phyloP scores from a whole-genome alignment of 2,329 filamentous ascomycete genomes.

The Phialophora macrospora region DNA sequence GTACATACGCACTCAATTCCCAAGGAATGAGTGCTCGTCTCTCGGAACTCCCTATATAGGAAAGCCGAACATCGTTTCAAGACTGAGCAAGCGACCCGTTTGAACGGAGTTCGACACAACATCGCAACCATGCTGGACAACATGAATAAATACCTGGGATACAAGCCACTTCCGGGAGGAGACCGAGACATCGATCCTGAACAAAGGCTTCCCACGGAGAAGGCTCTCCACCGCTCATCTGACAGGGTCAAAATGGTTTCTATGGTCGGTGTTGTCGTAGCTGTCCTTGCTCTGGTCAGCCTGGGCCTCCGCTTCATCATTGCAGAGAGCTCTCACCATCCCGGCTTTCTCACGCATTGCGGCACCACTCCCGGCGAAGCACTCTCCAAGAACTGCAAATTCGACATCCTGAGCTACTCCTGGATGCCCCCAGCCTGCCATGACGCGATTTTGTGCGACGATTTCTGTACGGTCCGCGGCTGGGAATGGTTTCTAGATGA shows the following conservation, averaged over 20 bases:
- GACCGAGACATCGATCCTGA: not conserved
- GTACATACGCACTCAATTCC: too few relatives aligned
- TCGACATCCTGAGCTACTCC: constrained; percentile 5
- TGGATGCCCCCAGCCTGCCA: constrained; percentile 8
- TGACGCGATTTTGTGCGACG: not conserved
- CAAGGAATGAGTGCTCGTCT: too few relatives aligned
- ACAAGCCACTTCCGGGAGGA: not conserved
- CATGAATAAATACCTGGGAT: constrained; percentile 5
- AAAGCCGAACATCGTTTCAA: not conserved
- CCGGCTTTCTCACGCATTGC: not conserved
- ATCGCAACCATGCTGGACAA: not conserved
- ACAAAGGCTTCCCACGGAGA: not conserved
- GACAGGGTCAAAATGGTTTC: constrained; percentile 9
- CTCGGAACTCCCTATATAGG: too few relatives aligned
- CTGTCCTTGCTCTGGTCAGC: not conserved
- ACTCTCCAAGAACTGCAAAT: not conserved
- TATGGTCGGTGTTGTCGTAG: not conserved
- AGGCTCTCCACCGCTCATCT: not conserved
- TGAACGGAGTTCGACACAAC: not conserved
- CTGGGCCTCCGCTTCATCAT: constrained; percentile 9
- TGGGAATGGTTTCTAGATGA: constrained; percentile 10
- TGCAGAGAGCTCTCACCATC: constrained; percentile 7
- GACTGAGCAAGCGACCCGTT: not conserved
- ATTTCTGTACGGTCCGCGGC: not conserved
- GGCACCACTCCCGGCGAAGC: constrained; percentile 1